A percentile compares a stretch with the other conserved stretches of the same genome.
phyloP scores from a whole-genome alignment of 2,329 filamentous ascomycete genomes.

The Chrysoporthe puriensis region DNA sequence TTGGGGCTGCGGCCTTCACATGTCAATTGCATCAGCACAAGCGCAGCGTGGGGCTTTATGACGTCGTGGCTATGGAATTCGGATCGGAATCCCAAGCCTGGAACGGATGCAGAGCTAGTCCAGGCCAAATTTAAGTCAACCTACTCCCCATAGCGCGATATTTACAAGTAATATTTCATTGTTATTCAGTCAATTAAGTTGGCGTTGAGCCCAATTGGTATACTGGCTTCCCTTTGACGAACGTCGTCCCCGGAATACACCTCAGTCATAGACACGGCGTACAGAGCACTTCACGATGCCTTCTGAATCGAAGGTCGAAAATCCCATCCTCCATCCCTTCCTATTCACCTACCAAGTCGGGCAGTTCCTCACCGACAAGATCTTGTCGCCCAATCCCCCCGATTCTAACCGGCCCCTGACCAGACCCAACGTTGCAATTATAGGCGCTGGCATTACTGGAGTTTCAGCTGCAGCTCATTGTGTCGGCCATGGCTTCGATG shows the following conservation, averaged over 20 bases:
- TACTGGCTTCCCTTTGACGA: background rate
- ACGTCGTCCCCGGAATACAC: background rate
- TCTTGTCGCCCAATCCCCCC: slow-evolving; percentile 74
- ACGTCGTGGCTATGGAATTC: slow-evolving; percentile 8
- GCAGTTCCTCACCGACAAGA: slow-evolving; percentile 64
- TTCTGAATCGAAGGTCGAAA: slow-evolving; percentile 39
- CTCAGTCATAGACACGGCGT: background rate
- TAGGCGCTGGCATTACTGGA: slow-evolving; percentile 73
- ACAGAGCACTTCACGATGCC: slow-evolving; percentile 37
- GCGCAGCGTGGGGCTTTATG: slow-evolving; percentile 11
- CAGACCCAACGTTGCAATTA: slow-evolving; percentile 69
- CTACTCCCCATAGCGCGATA: background rate
- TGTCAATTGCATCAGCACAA: slow-evolving; percentile 3
- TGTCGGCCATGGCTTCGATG: slow-evolving; percentile 83
- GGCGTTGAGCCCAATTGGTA: no score
- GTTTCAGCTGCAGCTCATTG: slow-evolving; percentile 82
- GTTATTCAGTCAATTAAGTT: background rate
- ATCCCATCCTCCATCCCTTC: slow-evolving; percentile 56
- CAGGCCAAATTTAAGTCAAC: slow-evolving; percentile 1
- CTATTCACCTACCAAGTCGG: slow-evolving; percentile 66
- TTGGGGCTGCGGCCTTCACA: slow-evolving; percentile 5
- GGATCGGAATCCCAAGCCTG: background rate
- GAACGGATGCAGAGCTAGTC: background rate
- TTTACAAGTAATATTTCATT: background rate
- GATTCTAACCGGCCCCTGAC: slow-evolving; percentile 58